Evolutionary conservation across 106 monocot genomes (phyloP), one percentile per base, ranked within the genome.

Genomic region (Dendrobium catenatum): DNA sequence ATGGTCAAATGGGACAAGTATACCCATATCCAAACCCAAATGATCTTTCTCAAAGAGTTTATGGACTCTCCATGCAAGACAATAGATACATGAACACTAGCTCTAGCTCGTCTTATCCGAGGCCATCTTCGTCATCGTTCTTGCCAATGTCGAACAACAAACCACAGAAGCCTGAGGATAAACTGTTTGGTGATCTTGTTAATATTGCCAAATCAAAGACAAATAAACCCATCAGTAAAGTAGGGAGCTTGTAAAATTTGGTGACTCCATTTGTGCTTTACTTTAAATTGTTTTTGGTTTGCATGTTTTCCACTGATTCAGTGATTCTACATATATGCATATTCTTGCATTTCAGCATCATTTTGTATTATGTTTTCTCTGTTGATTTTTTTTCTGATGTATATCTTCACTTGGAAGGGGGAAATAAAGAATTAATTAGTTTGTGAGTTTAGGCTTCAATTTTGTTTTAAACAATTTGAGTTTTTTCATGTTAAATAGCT

Each of bases 121-220:
- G 37, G 68, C 75, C 86, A 19, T 46, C 86, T 48, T 87, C 86
- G 0, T 80, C 73, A 2, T 81, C 79, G 26, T 80, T 79, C 67
- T 68, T 66, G 75, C 77, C 78, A 41, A 89, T 86, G 81, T 76
- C 81, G 29, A 22, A 22, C 33, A 86, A 79, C 78, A 91, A 82
- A 54, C 86, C 84, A 19, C 27, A 93, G 9, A 93, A 85, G 79
- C 85, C 82, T 7, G 90, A 90, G 82, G 93, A 93, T 79, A 93
- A 88, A 33, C 83, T 93, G 17, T 93, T 93, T 75, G 90, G 90
- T n/a, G 93, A 93, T 83, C 93, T 93, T 83, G 88, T 93, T 54
- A 93, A 42, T 40, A 82, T 90, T 16, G 90, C 93, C 46, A 93
- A 90, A 79, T 61, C 90, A 42, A 93, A 90, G 86, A 86, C 83